Conservation (phyloP, 805 yeast genomes). For the Starmerella scarabaei region DNA sequence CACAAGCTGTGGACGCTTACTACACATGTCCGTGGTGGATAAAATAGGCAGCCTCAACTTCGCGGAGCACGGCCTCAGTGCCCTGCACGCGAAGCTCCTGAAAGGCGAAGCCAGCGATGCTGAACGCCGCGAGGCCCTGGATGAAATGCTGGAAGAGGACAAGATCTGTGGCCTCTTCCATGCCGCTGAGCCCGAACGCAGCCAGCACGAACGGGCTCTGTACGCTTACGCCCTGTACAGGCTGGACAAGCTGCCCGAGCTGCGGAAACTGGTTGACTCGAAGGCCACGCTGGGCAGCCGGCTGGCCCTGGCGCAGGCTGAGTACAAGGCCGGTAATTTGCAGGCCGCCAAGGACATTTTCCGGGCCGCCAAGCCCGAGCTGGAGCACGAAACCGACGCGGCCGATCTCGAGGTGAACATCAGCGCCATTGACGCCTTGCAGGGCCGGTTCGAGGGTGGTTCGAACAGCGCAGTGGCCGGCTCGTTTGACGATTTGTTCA, state of each 20-base stretch:
- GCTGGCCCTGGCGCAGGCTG: constrained; percentile 43
- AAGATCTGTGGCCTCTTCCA: neutral
- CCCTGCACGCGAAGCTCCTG: too few relatives aligned
- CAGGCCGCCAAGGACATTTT: constrained; percentile 32
- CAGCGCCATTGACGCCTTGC: constrained; percentile 36
- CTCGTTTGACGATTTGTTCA: constrained; percentile 49
- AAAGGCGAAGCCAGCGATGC: neutral
- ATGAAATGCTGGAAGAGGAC: constrained; percentile 24
- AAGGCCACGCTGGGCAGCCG: constrained; percentile 23
- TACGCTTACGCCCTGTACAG: constrained; percentile 50
- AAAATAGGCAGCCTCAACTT: constrained; percentile 13
- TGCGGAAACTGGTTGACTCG: constrained; percentile 18
- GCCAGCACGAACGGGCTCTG: constrained; percentile 30
- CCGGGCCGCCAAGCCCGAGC: constrained; percentile 27
- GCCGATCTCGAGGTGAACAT: constrained; percentile 48
- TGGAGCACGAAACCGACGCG: constrained; percentile 33
- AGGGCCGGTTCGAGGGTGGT: constrained; percentile 7
- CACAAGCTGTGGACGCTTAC: too few relatives aligned
- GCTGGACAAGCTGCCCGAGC: constrained; percentile 33
- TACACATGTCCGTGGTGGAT: constrained; percentile 14
- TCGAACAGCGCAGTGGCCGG: neutral
- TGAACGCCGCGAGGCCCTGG: neutral
- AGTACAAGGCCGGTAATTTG: constrained; percentile 37
- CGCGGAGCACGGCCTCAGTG: too few relatives aligned
- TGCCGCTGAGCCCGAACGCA: neutral